Percentiles rank a stretch among this genome's conserved stretches.
Conservation (phyloP, 75 land plant species). For the Selaginella moellendorffii region DNA sequence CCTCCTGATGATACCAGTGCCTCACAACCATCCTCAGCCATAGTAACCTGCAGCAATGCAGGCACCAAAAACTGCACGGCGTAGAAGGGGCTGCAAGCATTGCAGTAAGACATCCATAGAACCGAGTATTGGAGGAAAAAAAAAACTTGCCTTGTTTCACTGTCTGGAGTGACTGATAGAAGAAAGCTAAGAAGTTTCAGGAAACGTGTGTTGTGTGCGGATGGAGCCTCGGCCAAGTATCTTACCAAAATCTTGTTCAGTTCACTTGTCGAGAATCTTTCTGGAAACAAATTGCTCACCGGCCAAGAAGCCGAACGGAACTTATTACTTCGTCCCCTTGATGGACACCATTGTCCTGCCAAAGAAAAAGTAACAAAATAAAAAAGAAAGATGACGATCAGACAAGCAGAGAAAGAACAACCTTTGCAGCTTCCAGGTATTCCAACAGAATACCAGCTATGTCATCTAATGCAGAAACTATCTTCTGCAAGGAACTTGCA, state of each 20-base stretch:
- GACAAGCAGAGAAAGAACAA: constrained; percentile 5
- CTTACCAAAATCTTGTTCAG: constrained; percentile 15
- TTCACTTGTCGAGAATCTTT: background rate
- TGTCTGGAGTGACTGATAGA: constrained; percentile 53
- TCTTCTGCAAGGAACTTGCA: constrained; percentile 21
- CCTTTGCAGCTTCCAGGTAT: constrained; percentile 80
- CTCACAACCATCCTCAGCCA: constrained; percentile 54
- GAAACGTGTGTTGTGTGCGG: constrained; percentile 49
- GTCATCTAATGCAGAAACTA: constrained; percentile 50
- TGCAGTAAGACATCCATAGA: background rate
- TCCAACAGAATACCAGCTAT: constrained; percentile 52
- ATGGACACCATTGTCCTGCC: constrained; percentile 43
- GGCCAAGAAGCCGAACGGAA: constrained; percentile 47
- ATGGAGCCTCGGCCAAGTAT: constrained; percentile 76
- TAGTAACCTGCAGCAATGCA: constrained; percentile 59
- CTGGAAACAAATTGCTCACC: constrained; percentile 22
- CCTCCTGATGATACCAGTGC: constrained; percentile 44
- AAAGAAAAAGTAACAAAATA: constrained; percentile 5
- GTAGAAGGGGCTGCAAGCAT: constrained; percentile 46
- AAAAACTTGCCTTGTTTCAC: constrained; percentile 37
- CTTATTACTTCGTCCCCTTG: constrained; percentile 74
- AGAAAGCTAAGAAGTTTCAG: constrained; percentile 44
- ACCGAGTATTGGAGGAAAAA: background rate
- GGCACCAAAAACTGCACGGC: constrained; percentile 71
- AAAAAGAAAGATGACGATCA: background rate